Evolutionary conservation across 768 basidiomycete species (phyloP).

Genomic region (Favolaschia claudopus): DNA sequence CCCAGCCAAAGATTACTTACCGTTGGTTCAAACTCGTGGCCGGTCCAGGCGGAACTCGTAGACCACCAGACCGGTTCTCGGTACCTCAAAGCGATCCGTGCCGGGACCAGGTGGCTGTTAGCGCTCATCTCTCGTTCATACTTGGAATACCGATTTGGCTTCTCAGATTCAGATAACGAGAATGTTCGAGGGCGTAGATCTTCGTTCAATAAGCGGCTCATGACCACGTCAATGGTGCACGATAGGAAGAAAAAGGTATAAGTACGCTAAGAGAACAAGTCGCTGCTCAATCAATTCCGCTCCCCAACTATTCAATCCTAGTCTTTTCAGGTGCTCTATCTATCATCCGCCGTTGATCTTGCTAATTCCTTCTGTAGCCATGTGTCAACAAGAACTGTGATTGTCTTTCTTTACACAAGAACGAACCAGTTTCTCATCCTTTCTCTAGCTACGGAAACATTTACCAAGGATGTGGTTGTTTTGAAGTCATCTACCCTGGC

Average conservation of each 20-base stretch:
- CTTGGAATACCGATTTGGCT: conserved; percentile 17
- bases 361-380: conserved; percentile 30
- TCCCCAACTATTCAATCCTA: background rate
- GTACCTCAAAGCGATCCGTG: conserved; percentile 11
- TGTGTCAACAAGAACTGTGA: conserved; percentile 71
- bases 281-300: conserved; percentile 1
- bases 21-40: conserved; percentile 23
- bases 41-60: conserved; percentile 3
- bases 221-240: conserved; percentile 29
- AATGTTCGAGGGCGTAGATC: conserved; percentile 17
- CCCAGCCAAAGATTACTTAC: background rate
- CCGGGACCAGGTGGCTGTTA: conserved; percentile 22
- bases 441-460: conserved; percentile 46
- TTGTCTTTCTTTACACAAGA: conserved; percentile 24
- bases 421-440: conserved; percentile 15
- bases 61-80: background rate
- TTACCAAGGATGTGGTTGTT: conserved; percentile 49
- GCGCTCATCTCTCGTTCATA: conserved; percentile 11
- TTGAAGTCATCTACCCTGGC: conserved; percentile 25
- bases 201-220: conserved; percentile 16
- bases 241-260: conserved; percentile 24
- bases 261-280: conserved; percentile 13
- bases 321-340: background rate
- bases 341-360: background rate
- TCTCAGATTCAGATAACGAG: conserved; percentile 25